Conservation (phyloP, 768 basidiomycete genomes). For the Coprinopsis strossmayeri region DNA sequence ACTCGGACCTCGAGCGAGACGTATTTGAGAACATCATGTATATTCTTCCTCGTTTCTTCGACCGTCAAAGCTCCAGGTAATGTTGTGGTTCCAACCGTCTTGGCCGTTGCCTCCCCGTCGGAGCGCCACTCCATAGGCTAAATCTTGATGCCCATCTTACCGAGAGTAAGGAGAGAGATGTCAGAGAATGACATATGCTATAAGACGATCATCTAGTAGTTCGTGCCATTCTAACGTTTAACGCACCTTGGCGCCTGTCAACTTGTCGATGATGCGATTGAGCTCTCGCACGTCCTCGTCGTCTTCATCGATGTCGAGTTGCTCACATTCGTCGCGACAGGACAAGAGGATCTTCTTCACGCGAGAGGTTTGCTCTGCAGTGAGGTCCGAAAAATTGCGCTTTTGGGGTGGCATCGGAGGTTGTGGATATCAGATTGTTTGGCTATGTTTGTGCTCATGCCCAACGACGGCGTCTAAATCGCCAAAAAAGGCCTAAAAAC, state of each 20-base stretch:
- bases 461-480: too few relatives aligned
- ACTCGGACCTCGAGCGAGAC: slow-evolving; percentile 13
- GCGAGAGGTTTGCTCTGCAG: too few relatives aligned
- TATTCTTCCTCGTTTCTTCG: slow-evolving; percentile 11
- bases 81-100: slow-evolving; percentile 8
- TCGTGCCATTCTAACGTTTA: slow-evolving; percentile 1
- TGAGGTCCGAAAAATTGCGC: too few relatives aligned
- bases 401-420: too few relatives aligned
- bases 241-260: slow-evolving; percentile 12
- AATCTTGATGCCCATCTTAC: slow-evolving; percentile 12
- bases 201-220: slow-evolving; percentile 5
- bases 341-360: too few relatives aligned
- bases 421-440: too few relatives aligned
- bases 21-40: slow-evolving; percentile 12
- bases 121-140: slow-evolving; percentile 13
- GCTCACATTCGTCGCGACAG: too few relatives aligned
- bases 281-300: too few relatives aligned
- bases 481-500: too few relatives aligned
- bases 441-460: too few relatives aligned
- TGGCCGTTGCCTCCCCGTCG: slow-evolving; percentile 10
- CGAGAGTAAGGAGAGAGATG: slow-evolving; percentile 10
- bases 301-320: too few relatives aligned
- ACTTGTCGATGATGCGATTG: slow-evolving; percentile 12
- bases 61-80: slow-evolving; percentile 8
- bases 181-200: slow-evolving; percentile 11